A percentile compares a stretch with the other conserved stretches of the same genome.
Evolutionary conservation across 2,329 filamentous ascomycete genomes (phyloP).

Genomic region (Cercospora sp.): DNA sequence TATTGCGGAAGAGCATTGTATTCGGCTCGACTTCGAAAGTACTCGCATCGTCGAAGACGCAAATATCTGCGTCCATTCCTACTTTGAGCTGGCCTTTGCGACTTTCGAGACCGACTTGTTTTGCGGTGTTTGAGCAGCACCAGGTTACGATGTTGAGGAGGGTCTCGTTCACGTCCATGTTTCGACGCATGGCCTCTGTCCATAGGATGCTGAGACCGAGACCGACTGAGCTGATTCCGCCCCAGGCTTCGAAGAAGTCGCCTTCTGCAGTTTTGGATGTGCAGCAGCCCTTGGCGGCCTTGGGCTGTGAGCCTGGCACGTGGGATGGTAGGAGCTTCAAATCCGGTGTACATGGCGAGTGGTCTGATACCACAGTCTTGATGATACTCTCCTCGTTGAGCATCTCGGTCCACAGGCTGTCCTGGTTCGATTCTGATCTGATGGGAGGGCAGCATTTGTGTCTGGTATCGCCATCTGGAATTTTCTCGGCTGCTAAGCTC

Average conservation of each 20-base stretch:
- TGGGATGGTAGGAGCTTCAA: slow-evolving; percentile 80
- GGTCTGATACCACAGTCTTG: slow-evolving; percentile 88
- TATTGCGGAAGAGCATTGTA: slow-evolving; percentile 93
- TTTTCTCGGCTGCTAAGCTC: slow-evolving; percentile 76
- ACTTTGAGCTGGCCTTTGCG: slow-evolving; percentile 77
- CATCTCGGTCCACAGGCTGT: slow-evolving; percentile 84
- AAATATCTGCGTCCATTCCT: slow-evolving; percentile 87
- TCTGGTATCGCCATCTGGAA: slow-evolving; percentile 80
- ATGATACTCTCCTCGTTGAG: slow-evolving; percentile 72
- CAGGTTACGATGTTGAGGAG: slow-evolving; percentile 80
- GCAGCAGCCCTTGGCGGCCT: slow-evolving; percentile 38
- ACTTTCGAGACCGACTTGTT: slow-evolving; percentile 80
- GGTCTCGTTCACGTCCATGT: slow-evolving; percentile 52
- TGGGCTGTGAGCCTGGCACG: slow-evolving; percentile 52
- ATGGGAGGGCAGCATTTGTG: slow-evolving; percentile 97
- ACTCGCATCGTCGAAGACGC: slow-evolving; percentile 83
- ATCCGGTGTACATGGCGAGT: slow-evolving; percentile 93
- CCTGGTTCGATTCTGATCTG: slow-evolving; percentile 75
- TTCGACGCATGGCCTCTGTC: slow-evolving; percentile 68
- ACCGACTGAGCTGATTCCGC: slow-evolving; percentile 90
- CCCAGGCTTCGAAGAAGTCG: slow-evolving; percentile 96
- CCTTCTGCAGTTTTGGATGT: slow-evolving; percentile 67
- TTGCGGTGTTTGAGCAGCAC: slow-evolving; percentile 82
- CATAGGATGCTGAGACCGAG: slow-evolving; percentile 88
- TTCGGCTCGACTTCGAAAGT: slow-evolving; percentile 67